Evolutionary conservation across 1,139 yeast species (phyloP).

Genomic region (Yamadazyma triangularis): DNA sequence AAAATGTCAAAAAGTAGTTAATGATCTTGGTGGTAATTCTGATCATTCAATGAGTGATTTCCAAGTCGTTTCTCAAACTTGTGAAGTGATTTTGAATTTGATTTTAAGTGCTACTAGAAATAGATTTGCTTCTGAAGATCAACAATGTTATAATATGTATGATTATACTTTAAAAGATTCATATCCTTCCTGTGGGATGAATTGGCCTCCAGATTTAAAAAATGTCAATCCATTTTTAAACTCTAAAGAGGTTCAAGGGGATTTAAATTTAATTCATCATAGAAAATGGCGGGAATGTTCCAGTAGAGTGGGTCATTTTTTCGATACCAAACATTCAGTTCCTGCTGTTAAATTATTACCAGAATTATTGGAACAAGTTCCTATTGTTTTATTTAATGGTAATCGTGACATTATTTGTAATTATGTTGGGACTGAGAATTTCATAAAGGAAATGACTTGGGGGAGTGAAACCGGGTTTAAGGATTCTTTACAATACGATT

Average conservation of each 20-base stretch:
- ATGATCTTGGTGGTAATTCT: constrained; percentile 13
- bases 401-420: constrained; percentile 89
- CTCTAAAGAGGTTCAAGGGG: constrained; percentile 48
- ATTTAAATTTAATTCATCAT: constrained; percentile 48
- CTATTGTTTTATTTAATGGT: constrained; percentile 78
- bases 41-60: constrained; percentile 20
- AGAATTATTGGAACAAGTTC: constrained; percentile 51
- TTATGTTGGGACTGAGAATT: constrained; percentile 65
- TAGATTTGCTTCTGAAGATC: constrained; percentile 18
- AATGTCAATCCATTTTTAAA: constrained; percentile 59
- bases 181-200: constrained; percentile 86
- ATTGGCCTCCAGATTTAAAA: constrained; percentile 83
- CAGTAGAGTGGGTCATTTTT: constrained; percentile 46
- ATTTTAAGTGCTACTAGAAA: constrained; percentile 37
- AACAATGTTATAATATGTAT: constrained; percentile 75
- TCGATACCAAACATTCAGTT: constrained; percentile 48
- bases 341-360: constrained; percentile 71
- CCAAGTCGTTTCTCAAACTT: constrained; percentile 27
- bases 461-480: constrained; percentile 59
- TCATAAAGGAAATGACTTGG: constrained; percentile 65
- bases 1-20: constrained; percentile 46
- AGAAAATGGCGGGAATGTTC: constrained; percentile 77
- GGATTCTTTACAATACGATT: constrained; percentile 32
- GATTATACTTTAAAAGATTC: constrained; percentile 68
- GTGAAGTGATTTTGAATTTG: constrained; percentile 45